phyloP scores from a whole-genome alignment of 495 filamentous ascomycete genomes.

The Penicillium nucicola region DNA sequence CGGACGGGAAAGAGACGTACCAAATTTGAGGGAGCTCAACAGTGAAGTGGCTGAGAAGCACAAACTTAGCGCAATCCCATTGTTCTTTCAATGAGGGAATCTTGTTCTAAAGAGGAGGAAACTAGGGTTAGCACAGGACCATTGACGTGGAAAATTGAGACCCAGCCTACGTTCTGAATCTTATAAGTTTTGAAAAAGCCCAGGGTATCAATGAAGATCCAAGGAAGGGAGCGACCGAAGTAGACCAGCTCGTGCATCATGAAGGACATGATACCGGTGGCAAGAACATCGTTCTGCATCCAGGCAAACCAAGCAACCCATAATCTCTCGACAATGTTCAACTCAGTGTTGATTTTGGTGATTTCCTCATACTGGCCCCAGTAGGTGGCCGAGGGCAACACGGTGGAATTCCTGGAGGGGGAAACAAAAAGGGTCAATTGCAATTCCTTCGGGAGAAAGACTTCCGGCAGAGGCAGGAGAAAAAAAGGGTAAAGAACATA shows the following conservation, averaged over 20 bases:
- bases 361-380: constrained; percentile 76
- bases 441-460: no score
- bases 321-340: constrained; percentile 72
- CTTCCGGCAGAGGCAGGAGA: no score
- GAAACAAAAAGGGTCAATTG: constrained; percentile 13
- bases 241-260: constrained; percentile 83
- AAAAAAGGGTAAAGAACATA: no score
- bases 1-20: no score
- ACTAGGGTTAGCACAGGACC: no score
- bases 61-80: constrained; percentile 90
- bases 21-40: constrained; percentile 98
- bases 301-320: constrained; percentile 91
- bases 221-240: constrained; percentile 81
- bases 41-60: constrained; percentile 90
- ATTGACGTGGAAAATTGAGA: no score
- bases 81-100: constrained; percentile 86
- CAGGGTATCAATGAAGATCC: constrained; percentile 81
- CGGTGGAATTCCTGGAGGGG: constrained; percentile 46
- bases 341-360: constrained; percentile 73
- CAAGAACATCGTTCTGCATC: constrained; percentile 87
- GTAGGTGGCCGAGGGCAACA: constrained; percentile 55
- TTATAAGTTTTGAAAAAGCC: constrained; percentile 87
- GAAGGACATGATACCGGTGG: constrained; percentile 92
- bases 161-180: constrained; percentile 80
- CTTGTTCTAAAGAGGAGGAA: constrained; percentile 76